Evolutionary conservation across 495 filamentous ascomycete genomes (phyloP).

Genomic region (Trichoderma reesei): DNA sequence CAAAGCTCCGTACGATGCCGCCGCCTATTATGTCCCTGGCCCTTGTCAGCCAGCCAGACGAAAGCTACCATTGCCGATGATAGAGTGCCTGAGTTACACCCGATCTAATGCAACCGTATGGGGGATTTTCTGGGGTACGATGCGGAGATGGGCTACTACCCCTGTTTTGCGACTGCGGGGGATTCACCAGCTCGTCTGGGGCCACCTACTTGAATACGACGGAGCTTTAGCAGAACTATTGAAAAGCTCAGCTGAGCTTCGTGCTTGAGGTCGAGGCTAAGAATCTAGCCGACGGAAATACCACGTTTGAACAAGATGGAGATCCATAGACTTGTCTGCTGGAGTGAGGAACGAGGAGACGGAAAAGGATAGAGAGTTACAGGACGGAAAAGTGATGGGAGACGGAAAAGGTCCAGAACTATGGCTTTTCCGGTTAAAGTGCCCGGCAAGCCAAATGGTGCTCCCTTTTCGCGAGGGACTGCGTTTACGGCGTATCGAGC

Average conservation of each 20-base stretch:
- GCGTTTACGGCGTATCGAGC: background rate
- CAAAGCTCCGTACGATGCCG: background rate
- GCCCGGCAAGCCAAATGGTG: background rate
- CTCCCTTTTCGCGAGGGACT: background rate
- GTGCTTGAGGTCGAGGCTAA: background rate
- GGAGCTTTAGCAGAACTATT: background rate
- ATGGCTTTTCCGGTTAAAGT: background rate
- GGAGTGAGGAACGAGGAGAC: background rate
- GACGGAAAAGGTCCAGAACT: background rate
- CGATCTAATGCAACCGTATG: background rate
- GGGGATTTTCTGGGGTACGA: background rate
- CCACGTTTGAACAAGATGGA: too few relatives aligned
- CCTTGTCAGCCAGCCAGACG: background rate
- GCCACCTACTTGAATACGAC: too few relatives aligned
- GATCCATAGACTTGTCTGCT: background rate
- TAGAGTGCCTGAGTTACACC: background rate
- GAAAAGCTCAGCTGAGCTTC: background rate
- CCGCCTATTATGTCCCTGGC: background rate
- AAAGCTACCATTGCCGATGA: background rate
- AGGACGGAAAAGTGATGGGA: background rate
- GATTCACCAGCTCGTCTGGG: background rate
- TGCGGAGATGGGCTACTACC: background rate
- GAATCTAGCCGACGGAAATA: slow-evolving; percentile 1
- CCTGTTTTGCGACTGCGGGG: background rate
- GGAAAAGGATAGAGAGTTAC: background rate